These are phyloP conservation scores for Triadica sebifera DNA, from an alignment of 345 rosid species.

Conservation along the genomic window DNA sequence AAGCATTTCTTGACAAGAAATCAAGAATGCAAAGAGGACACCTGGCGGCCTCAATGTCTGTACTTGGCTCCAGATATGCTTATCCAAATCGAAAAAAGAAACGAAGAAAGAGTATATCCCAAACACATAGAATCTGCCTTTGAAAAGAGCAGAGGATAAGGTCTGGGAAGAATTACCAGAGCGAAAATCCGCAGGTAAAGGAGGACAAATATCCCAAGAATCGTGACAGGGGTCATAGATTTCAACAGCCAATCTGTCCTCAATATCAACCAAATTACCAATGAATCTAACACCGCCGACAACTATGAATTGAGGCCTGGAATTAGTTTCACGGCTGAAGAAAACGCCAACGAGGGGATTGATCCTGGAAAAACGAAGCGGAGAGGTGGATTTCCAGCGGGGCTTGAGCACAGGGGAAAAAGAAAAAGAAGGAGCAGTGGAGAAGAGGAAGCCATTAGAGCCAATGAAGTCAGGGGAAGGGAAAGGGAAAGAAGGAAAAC, in stretches of 20 bases:
- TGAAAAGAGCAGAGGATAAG: conserved; percentile 59
- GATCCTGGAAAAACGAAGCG: conserved; percentile 51
- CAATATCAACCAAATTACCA: conserved; percentile 74
- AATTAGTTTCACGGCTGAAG: background rate
- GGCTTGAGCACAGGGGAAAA: conserved; percentile 56
- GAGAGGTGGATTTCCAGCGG: conserved; percentile 51
- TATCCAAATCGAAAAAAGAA: conserved; percentile 56
- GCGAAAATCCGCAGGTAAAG: conserved; percentile 69
- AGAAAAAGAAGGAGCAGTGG: conserved; percentile 62
- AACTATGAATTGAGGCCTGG: conserved; percentile 43
- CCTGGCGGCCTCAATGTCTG: conserved; percentile 79
- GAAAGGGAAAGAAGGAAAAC: conserved; percentile 45
- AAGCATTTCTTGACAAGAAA: conserved; percentile 54
- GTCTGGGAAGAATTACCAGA: conserved; percentile 56
- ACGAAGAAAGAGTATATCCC: conserved; percentile 55
- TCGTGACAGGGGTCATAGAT: conserved; percentile 55
- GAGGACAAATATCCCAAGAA: conserved; percentile 68
- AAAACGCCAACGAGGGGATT: conserved; percentile 64
- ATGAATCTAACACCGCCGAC: conserved; percentile 73
- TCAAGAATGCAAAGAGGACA: conserved; percentile 55
- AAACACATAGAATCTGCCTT: conserved; percentile 54
- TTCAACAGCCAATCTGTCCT: conserved; percentile 67
- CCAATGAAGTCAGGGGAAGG: conserved; percentile 45
- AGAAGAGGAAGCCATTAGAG: conserved; percentile 63
- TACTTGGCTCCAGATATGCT: conserved; percentile 60